Conservation (phyloP, 441 rosid genomes). For the Omphalea diandra region DNA sequence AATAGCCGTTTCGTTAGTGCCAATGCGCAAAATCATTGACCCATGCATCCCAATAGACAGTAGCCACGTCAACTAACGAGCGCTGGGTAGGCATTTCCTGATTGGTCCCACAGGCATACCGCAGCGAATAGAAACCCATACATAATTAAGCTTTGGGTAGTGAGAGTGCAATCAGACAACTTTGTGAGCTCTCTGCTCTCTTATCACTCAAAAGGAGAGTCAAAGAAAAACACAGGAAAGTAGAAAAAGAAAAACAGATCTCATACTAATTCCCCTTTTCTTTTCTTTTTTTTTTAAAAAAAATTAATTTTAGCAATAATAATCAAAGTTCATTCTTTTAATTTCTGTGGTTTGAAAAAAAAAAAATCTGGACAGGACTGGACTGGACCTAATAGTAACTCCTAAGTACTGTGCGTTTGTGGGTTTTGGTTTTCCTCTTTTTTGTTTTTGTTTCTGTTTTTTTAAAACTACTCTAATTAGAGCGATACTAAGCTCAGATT, state of each 20-base stretch:
- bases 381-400: neutral
- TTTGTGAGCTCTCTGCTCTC: neutral
- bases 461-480: neutral
- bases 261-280: conserved; percentile 21
- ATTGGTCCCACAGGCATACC: neutral
- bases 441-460: neutral
- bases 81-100: neutral
- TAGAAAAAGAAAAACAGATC: conserved; percentile 29
- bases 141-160: conserved; percentile 6
- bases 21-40: too few relatives aligned
- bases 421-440: conserved; percentile 22
- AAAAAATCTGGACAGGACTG: neutral
- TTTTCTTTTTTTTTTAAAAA: conserved; percentile 11
- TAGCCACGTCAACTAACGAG: conserved; percentile 6
- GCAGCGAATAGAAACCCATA: neutral
- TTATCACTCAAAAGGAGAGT: neutral
- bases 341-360: neutral
- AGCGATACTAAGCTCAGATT: conserved; percentile 13
- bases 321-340: too few relatives aligned
- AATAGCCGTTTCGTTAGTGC: neutral
- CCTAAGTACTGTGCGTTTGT: conserved; percentile 12
- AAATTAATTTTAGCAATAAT: neutral
- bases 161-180: neutral
- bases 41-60: neutral
- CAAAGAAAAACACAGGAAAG: conserved; percentile 1